Conservation (phyloP, 2,329 filamentous ascomycete genomes). For the Colletotrichum kahawae region DNA sequence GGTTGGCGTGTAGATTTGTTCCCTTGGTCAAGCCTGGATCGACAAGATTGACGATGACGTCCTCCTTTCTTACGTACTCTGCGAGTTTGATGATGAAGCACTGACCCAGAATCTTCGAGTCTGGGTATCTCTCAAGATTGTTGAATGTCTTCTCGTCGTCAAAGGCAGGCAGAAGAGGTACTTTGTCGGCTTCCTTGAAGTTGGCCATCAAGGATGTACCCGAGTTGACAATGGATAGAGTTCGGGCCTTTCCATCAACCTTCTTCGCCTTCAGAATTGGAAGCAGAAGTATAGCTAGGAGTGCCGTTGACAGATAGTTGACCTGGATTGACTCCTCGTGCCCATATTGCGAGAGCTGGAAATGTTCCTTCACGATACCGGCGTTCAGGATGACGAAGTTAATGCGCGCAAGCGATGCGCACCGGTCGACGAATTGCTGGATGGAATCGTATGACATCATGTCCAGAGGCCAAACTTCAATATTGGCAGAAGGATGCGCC, state of each 20-base stretch:
- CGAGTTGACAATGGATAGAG: slow-evolving; percentile 35
- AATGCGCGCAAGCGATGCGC: slow-evolving; percentile 35
- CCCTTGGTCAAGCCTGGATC: slow-evolving; percentile 49
- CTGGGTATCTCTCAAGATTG: slow-evolving; percentile 25
- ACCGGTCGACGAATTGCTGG: slow-evolving; percentile 37
- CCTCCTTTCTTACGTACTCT: slow-evolving; percentile 39
- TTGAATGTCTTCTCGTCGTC: slow-evolving; percentile 31
- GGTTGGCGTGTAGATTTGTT: slow-evolving; percentile 43
- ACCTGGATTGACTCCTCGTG: slow-evolving; percentile 52
- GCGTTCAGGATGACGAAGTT: slow-evolving; percentile 45
- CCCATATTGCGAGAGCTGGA: slow-evolving; percentile 28
- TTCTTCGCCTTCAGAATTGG: slow-evolving; percentile 34
- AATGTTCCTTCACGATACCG: slow-evolving; percentile 28
- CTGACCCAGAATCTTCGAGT: slow-evolving; percentile 35
- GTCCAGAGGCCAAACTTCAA: slow-evolving; percentile 48
- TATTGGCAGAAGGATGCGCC: slow-evolving; percentile 33
- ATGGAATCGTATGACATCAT: slow-evolving; percentile 43
- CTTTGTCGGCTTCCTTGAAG: slow-evolving; percentile 26
- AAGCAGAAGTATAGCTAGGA: slow-evolving; percentile 44
- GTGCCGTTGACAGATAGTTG: slow-evolving; percentile 57
- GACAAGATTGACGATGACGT: slow-evolving; percentile 50
- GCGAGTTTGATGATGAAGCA: slow-evolving; percentile 39
- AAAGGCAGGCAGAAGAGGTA: slow-evolving; percentile 29
- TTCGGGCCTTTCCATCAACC: slow-evolving; percentile 19
- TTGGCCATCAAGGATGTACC: slow-evolving; percentile 28